Conservation (phyloP, 306 rosid species). For the Rosa multiflora region DNA sequence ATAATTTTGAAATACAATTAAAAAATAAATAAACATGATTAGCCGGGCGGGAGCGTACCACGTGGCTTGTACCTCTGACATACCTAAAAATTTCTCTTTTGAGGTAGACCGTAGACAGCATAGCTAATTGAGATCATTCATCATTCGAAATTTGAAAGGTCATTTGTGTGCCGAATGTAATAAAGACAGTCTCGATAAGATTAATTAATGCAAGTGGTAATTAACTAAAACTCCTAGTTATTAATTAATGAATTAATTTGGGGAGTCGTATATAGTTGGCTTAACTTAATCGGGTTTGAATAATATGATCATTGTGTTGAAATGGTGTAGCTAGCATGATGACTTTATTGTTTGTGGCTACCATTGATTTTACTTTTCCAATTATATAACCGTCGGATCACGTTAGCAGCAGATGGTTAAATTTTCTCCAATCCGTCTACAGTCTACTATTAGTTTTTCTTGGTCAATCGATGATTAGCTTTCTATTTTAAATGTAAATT, state of each 20-base stretch:
- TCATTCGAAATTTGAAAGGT: background rate
- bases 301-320: background rate
- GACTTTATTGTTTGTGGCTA: no score
- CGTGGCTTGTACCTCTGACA: no score
- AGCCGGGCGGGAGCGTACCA: no score
- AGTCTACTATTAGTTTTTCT: background rate
- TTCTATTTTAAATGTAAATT: no score
- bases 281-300: background rate
- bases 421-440: no score
- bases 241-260: background rate
- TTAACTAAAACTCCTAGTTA: no score
- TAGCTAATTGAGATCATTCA: background rate
- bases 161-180: background rate
- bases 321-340: no score
- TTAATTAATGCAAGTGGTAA: background rate
- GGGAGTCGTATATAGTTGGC: background rate
- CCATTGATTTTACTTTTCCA: background rate
- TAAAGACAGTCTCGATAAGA: background rate
- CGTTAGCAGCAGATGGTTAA: background rate
- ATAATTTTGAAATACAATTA: no score
- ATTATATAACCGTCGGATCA: background rate
- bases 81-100: no score
- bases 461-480: no score
- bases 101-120: no score
- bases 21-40: no score